Conservation (phyloP, 371 early-diverging fungal genomes). For the Choanephora cucurbitarum region DNA sequence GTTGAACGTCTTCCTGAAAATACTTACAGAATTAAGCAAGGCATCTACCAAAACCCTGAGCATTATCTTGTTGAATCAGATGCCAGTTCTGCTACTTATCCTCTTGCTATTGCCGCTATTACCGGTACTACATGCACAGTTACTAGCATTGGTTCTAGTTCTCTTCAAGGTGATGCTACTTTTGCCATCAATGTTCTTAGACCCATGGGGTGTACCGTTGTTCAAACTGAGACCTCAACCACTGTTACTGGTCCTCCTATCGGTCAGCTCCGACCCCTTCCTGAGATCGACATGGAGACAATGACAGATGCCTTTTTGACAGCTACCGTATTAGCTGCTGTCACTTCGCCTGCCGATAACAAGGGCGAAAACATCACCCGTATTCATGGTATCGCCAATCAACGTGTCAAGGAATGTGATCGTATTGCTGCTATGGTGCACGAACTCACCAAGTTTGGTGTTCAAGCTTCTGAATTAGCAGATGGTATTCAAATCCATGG, state of each 20-base stretch:
- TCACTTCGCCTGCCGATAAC: slow-evolving; percentile 56
- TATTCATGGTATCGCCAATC: slow-evolving; percentile 96
- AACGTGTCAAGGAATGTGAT: slow-evolving; percentile 97
- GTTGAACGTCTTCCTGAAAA: slow-evolving; percentile 79
- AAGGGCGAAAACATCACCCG: slow-evolving; percentile 67
- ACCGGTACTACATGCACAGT: slow-evolving; percentile 89
- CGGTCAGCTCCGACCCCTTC: slow-evolving; percentile 72
- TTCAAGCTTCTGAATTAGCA: slow-evolving; percentile 76
- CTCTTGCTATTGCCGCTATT: slow-evolving; percentile 96
- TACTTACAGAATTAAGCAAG: slow-evolving; percentile 80
- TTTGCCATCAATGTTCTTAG: slow-evolving; percentile 91
- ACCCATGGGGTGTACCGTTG: slow-evolving; percentile 92
- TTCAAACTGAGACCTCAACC: slow-evolving; percentile 84
- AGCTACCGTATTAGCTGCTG: slow-evolving; percentile 91
- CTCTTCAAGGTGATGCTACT: slow-evolving; percentile 90
- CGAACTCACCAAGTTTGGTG: slow-evolving; percentile 91
- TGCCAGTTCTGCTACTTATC: slow-evolving; percentile 97
- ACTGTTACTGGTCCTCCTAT: slow-evolving; percentile 89
- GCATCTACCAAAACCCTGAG: slow-evolving; percentile 79
- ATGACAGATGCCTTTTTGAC: slow-evolving; percentile 99
- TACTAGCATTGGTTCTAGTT: slow-evolving; percentile 86
- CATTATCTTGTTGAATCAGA: slow-evolving; percentile 93
- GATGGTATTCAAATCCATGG: slow-evolving; percentile 94
- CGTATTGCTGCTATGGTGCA: slow-evolving; percentile 96
- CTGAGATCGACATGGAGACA: slow-evolving; percentile 93